Base-by-base conservation (phyloP, 352 stramenopile species). In the Pythium rishiriense region DNA sequence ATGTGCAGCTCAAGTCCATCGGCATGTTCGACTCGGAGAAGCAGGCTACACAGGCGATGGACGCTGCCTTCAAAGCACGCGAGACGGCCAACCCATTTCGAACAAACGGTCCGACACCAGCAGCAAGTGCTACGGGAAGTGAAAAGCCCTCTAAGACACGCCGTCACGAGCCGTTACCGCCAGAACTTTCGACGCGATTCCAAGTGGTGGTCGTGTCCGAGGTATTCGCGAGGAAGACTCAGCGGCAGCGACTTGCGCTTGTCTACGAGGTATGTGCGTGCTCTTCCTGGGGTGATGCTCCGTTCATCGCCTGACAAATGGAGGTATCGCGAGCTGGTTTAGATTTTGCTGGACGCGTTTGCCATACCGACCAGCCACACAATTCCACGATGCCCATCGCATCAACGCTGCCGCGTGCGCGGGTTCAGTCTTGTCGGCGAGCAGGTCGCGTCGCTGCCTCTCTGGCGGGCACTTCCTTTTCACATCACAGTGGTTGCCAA, bases 11-110 rank as follows among this genome's bases (percentile, higher is more conserved):
- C 35, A 74, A 49, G 42, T 75, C 74, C 17, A 31, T 92, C 1
- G 83, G 83, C 6, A 71, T 76, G 42, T 94, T 87, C 25, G 83
- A 91, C 52, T 72, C 72, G 1, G 83, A 92, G 59, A 80, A 77
- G 31, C 62, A 66, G 0, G 82, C 78, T 0, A 72, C 70, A 17
- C 57, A 59, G 17, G 77, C 81, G 2, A 67, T 72, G 1, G 80
- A 86, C 1, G 46, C 58, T 7, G 73, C 73, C 0, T 53, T 75
- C 12, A 39, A 50, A 8, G 25, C 9, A 12, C 62, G 73, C 5
- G 70, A 81, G 35, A 21, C n/a, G 2, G 22, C 29, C 8, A 73
- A 74, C 29, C 69, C 73, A 19, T n/a, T 77, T 64, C 0, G 33
- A 29, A 0, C 37, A 4, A n/a, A 19, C 12, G 15, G 65, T 47